phyloP scores from a whole-genome alignment of 768 basidiomycete genomes.

The Leccinum obscurum region DNA sequence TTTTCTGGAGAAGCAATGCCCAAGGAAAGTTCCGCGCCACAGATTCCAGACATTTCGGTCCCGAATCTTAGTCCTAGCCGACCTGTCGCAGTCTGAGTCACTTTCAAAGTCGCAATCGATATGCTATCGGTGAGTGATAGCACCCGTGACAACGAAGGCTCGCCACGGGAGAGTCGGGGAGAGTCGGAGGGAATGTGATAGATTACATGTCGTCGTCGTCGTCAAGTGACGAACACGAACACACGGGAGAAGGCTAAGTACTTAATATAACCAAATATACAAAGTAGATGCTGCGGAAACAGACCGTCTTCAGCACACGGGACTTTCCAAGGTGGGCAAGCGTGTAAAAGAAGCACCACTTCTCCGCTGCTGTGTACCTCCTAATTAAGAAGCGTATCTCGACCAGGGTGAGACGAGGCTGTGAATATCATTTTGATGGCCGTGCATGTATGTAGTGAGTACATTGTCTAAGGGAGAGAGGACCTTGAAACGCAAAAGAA shows the following conservation, averaged over 20 bases:
- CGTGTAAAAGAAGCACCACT: not conserved
- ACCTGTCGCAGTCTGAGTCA: too few relatives aligned
- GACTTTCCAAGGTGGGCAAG: not conserved
- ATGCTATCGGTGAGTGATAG: too few relatives aligned
- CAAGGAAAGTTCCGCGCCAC: not conserved
- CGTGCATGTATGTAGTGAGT: not conserved
- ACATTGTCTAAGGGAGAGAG: not conserved
- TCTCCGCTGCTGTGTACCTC: not conserved
- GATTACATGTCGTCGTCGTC: not conserved
- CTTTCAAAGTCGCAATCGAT: too few relatives aligned
- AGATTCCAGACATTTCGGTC: not conserved
- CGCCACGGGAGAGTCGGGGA: too few relatives aligned
- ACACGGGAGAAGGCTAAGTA: not conserved
- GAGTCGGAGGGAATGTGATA: too few relatives aligned
- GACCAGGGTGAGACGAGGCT: not conserved
- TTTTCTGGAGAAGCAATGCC: not conserved
- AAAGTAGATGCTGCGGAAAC: not conserved
- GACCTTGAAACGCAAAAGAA: not conserved
- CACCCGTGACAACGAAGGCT: not conserved
- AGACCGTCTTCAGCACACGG: not conserved
- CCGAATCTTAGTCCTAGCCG: not conserved
- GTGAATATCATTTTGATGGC: not conserved
- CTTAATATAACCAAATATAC: not conserved
- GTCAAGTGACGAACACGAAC: not conserved
- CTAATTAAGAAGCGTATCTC: not conserved